Percentiles rank a stretch among this genome's conserved stretches.
Conservation (phyloP, 1,284 basidiomycete genomes). For the Rhodotorula sp. region DNA sequence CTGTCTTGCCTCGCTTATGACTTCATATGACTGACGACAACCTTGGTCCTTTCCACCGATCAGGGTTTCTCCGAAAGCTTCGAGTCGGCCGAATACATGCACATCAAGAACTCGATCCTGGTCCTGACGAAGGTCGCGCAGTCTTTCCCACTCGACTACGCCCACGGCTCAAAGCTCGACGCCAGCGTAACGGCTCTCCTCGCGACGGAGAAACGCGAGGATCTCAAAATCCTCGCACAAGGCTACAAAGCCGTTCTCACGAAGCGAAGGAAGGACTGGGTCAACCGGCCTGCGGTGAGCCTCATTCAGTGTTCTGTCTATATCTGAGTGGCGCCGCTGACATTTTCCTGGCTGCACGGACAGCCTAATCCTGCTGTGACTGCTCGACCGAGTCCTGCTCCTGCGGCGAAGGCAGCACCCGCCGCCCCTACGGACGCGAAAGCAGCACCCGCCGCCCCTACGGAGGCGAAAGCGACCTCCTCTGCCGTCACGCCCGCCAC, state of each 20-base stretch:
- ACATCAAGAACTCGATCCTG: conserved; percentile 87
- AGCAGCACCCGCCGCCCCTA: not conserved
- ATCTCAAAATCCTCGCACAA: conserved; percentile 71
- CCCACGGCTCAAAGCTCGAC: conserved; percentile 58
- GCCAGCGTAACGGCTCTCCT: conserved; percentile 66
- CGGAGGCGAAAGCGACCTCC: not conserved
- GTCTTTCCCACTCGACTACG: conserved; percentile 72
- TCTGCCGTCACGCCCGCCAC: not conserved
- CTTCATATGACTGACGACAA: conserved; percentile 42
- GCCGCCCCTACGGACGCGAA: not conserved
- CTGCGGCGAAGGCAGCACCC: not conserved
- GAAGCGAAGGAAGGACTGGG: conserved; percentile 39
- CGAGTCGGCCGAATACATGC: conserved; percentile 72
- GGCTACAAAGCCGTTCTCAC: conserved; percentile 51
- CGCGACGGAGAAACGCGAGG: conserved; percentile 62
- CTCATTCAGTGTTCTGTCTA: not conserved
- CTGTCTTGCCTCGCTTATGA: not conserved
- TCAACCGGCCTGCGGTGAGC: conserved; percentile 8
- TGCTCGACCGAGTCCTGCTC: not conserved
- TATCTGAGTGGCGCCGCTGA: not conserved
- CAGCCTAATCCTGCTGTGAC: not conserved
- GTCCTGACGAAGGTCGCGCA: conserved; percentile 84
- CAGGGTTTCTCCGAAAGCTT: conserved; percentile 53
- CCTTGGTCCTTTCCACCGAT: conserved; percentile 45
- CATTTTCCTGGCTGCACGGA: not conserved